These are phyloP conservation scores for California macrophylla DNA, from an alignment of 441 rosid genomes.

Conservation along the genomic window DNA sequence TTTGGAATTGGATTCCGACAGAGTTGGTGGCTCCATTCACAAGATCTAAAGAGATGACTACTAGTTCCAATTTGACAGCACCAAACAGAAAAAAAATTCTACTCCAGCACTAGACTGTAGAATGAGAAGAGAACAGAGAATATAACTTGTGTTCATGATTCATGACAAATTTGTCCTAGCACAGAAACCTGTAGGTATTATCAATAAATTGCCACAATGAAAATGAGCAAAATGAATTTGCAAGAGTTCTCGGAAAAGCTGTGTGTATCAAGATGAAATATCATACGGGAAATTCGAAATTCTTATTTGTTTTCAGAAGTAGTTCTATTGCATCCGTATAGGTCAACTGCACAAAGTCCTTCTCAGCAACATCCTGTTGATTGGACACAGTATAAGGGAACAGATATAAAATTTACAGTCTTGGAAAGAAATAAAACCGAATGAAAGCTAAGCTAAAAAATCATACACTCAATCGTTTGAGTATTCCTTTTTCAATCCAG, in stretches of 20 bases:
- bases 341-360: slow-evolving; percentile 73
- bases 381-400: slow-evolving; percentile 13
- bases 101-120: neutral
- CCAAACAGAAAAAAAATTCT: neutral
- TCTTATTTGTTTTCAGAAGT: slow-evolving; percentile 66
- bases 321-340: slow-evolving; percentile 85
- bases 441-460: slow-evolving; percentile 24
- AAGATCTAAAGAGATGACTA: neutral
- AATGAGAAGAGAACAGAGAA: neutral
- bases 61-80: neutral
- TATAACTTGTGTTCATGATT: neutral
- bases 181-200: neutral
- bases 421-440: slow-evolving; percentile 7
- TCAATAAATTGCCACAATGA: neutral
- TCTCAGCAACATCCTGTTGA: slow-evolving; percentile 71
- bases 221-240: neutral
- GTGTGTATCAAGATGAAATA: slow-evolving; percentile 3
- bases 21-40: neutral
- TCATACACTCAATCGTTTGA: slow-evolving; percentile 71
- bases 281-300: slow-evolving; percentile 80
- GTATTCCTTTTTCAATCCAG: slow-evolving; percentile 94
- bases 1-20: neutral
- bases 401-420: neutral
- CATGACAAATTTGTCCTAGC: neutral
- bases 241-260: neutral